Conservation (phyloP, 2,329 filamentous ascomycete genomes). For the Colletotrichum higginsianum region DNA sequence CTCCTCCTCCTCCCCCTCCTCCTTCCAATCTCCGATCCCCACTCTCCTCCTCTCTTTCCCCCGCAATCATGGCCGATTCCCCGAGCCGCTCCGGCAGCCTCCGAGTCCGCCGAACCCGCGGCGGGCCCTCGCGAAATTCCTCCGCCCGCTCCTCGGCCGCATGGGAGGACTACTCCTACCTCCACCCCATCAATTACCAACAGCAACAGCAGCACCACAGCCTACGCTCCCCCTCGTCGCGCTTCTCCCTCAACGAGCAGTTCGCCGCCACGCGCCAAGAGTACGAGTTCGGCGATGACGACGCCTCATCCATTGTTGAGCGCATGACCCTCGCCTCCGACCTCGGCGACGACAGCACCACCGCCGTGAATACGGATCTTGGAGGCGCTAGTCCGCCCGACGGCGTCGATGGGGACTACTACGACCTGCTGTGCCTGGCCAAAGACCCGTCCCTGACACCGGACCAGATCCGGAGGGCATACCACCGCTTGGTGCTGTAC, state of each 20-base stretch:
- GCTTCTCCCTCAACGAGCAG: conserved; percentile 63
- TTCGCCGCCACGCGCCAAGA: conserved; percentile 63
- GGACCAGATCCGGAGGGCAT: conserved; percentile 59
- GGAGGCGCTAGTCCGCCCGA: conserved; percentile 35
- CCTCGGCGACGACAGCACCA: conserved; percentile 44
- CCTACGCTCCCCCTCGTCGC: conserved; percentile 57
- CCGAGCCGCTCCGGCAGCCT: conserved; percentile 48
- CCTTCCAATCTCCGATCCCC: neutral
- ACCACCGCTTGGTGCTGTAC: conserved; percentile 60
- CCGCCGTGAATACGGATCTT: conserved; percentile 17
- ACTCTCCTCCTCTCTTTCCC: neutral
- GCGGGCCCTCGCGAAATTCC: conserved; percentile 44
- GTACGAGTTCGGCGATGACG: conserved; percentile 64
- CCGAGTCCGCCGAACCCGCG: conserved; percentile 47
- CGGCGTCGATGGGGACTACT: conserved; percentile 53
- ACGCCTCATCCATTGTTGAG: conserved; percentile 61
- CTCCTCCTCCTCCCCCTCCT: neutral
- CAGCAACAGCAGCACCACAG: conserved; percentile 39
- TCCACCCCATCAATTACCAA: conserved; percentile 31
- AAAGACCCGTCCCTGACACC: conserved; percentile 50
- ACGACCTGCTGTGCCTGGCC: conserved; percentile 62
- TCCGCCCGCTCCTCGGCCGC: conserved; percentile 47
- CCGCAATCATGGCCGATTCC: conserved; percentile 47
- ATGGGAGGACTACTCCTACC: conserved; percentile 42
- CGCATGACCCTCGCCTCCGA: conserved; percentile 49